Conservation (phyloP, 495 filamentous ascomycete species). For the Cryomyces minteri region DNA sequence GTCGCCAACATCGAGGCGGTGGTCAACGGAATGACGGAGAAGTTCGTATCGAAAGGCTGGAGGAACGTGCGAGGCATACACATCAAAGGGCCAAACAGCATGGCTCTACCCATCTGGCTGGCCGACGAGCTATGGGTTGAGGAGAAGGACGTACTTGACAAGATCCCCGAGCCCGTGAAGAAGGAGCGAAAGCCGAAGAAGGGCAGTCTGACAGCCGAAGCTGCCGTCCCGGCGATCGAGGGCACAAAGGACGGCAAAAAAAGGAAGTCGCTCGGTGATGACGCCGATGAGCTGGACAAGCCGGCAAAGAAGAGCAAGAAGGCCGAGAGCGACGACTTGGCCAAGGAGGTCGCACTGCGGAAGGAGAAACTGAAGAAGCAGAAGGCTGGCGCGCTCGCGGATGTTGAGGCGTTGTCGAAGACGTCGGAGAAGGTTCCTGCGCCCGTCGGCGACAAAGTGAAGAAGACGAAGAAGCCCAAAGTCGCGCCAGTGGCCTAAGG, state of each 20-base stretch:
- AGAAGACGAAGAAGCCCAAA: conserved; percentile 2
- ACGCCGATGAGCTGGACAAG: neutral
- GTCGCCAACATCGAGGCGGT: conserved; percentile 63
- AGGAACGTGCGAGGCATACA: conserved; percentile 64
- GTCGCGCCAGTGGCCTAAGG: neutral
- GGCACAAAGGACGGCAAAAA: conserved; percentile 18
- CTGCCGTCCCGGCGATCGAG: neutral
- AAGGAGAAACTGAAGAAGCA: conserved; percentile 30
- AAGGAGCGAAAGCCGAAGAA: conserved; percentile 24
- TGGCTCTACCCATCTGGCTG: conserved; percentile 79
- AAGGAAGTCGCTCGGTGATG: neutral
- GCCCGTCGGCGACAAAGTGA: conserved; percentile 3
- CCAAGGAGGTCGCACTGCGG: conserved; percentile 12
- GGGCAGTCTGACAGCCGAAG: neutral
- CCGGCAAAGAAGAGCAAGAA: conserved; percentile 17
- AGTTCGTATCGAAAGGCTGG: conserved; percentile 71
- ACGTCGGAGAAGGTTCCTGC: no score
- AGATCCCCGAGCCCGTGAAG: no score
- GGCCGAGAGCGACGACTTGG: conserved; percentile 23
- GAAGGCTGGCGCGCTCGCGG: conserved; percentile 26
- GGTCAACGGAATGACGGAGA: conserved; percentile 46
- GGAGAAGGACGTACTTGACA: conserved; percentile 51
- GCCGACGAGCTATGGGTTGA: conserved; percentile 79
- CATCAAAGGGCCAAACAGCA: conserved; percentile 74
- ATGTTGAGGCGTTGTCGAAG: neutral